These are phyloP conservation scores for Meyerozyma carpophila DNA, from an alignment of 1,139 yeast species.

Conservation along the genomic window DNA sequence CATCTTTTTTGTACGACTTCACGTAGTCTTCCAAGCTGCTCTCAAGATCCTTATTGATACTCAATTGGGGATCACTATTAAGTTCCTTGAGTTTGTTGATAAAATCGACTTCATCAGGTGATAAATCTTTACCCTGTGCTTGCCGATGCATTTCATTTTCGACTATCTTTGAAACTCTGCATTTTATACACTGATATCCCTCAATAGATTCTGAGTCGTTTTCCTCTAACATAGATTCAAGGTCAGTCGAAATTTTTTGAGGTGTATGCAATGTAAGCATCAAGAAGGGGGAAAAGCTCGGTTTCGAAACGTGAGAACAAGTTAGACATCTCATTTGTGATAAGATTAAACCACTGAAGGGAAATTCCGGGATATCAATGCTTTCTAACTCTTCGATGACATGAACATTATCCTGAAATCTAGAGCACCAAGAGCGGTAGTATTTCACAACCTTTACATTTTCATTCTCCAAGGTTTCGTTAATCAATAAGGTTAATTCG, in stretches of 20 bases:
- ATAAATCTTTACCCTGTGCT: constrained; percentile 7
- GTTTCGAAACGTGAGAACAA: constrained; percentile 61
- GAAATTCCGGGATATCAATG: constrained; percentile 53
- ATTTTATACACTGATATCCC: constrained; percentile 74
- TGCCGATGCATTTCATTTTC: constrained; percentile 20
- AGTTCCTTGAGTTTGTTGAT: constrained; percentile 24
- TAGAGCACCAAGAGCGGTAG: constrained; percentile 15
- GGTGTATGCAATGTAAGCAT: constrained; percentile 78
- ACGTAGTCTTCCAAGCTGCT: constrained; percentile 41
- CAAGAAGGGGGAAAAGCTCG: constrained; percentile 56
- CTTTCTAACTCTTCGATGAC: constrained; percentile 16
- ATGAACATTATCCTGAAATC: constrained; percentile 4
- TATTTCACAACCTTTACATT: constrained; percentile 38
- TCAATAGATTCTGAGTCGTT: constrained; percentile 66
- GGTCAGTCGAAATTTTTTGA: constrained; percentile 40
- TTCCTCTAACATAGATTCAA: constrained; percentile 53
- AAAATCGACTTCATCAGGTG: constrained; percentile 12
- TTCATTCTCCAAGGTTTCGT: constrained; percentile 76
- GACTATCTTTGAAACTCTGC: constrained; percentile 52
- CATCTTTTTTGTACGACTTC: constrained; percentile 37
- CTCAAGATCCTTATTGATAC: constrained; percentile 60
- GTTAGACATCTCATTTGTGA: constrained; percentile 65
- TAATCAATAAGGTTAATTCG: constrained; percentile 73
- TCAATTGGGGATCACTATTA: constrained; percentile 26
- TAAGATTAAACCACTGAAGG: constrained; percentile 64